These are phyloP conservation scores for Manihot esculenta DNA, from an alignment of 441 rosid genomes.

Conservation along the genomic window DNA sequence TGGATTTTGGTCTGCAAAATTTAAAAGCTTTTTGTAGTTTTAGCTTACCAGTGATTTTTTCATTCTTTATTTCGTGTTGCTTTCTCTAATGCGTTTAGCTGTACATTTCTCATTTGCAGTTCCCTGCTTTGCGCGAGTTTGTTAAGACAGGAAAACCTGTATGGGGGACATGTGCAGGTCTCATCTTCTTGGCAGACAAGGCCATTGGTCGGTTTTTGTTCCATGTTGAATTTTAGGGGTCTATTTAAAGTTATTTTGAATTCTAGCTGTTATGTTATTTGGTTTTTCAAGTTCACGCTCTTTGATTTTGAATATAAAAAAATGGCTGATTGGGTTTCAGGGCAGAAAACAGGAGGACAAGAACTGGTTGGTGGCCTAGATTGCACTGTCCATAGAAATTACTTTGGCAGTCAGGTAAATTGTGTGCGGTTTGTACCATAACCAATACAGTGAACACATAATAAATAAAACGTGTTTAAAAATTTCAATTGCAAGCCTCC, in stretches of 20 bases:
- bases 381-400: conserved; percentile 80
- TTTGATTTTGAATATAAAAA: neutral
- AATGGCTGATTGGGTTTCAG: conserved; percentile 37
- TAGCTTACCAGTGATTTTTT: neutral
- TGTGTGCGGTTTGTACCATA: neutral
- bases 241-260: neutral
- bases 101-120: conserved; percentile 41
- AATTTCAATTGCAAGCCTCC: neutral
- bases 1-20: neutral
- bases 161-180: conserved; percentile 98
- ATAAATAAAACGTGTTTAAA: neutral
- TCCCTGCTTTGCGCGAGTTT: conserved; percentile 83
- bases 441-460: neutral
- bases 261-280: neutral
- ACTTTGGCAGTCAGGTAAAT: conserved; percentile 91
- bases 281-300: neutral
- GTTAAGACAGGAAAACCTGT: conserved; percentile 87
- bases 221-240: neutral
- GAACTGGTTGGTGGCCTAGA: conserved; percentile 85
- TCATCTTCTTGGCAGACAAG: conserved; percentile 85
- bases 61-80: neutral
- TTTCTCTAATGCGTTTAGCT: conserved; percentile 1
- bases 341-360: conserved; percentile 93
- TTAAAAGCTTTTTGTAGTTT: neutral
- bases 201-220: conserved; percentile 62